Base-by-base conservation (phyloP, 257 asterid genomes). In the Penstemon newberryi region DNA sequence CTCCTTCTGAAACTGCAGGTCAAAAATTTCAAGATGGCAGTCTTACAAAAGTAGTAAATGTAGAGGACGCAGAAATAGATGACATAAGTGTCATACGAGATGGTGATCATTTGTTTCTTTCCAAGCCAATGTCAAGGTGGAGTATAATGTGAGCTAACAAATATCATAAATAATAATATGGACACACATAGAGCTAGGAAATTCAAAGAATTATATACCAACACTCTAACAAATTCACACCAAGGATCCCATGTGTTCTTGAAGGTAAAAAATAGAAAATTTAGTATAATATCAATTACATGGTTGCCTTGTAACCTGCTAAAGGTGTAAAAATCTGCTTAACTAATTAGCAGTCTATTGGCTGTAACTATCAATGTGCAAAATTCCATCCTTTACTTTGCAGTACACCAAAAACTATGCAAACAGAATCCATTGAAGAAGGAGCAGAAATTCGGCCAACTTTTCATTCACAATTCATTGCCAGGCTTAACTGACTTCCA, bases 41-140 rank as follows among this genome's bases (percentile, higher is more conserved):
- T 67, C 65, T 90, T 42, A 72, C 85, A 57, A 77, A 72, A 58
- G 77, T 84, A 49, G 77, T 79, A 60, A 86, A 73, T 73, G 83
- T 81, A 52, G 96, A 92, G 69, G 73, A 83, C 60, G 96, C 96
- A 73, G 97, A 88, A 73, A 82, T 92, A 75, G 96, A 92, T 37
- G 95, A 92, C 77, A 5, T 88, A 36, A 80, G 80, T 55, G 92
- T 86, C 65, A 56, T 92, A 69, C 81, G 91, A 60, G 98, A 92
- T 65, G 97, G 97, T 10, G 98, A 92, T 70, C 95, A 90, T 76
- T 64, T 92, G 80, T 89, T 83, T 78, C 55, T 79, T 65, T 69
- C 82, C 4, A 67, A 80, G 70, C 54, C 64, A 53, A 55, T 49
- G 72, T 7, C 66, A 65, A 50, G 81, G 53, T 25, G 75, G 73